phyloP scores from a whole-genome alignment of 257 asterid genomes.

The Verbascum thapsus region DNA sequence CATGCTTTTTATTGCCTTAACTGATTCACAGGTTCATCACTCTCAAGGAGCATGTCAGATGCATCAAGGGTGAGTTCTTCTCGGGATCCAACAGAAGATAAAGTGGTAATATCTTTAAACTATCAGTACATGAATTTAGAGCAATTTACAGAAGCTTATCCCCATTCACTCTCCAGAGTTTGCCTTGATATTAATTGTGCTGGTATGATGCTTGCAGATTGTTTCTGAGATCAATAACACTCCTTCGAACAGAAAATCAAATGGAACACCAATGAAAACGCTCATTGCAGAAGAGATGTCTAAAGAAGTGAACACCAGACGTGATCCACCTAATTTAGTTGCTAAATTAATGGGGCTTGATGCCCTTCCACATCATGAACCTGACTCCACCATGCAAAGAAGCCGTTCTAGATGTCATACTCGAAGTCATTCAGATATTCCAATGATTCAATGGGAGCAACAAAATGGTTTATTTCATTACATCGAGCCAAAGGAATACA shows the following conservation, averaged over 20 bases:
- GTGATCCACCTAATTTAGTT: slow-evolving; percentile 63
- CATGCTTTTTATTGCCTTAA: slow-evolving; percentile 2
- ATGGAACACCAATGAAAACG: slow-evolving; percentile 70
- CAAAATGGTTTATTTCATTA: slow-evolving; percentile 45
- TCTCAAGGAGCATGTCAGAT: slow-evolving; percentile 60
- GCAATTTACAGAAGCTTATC: slow-evolving; percentile 13
- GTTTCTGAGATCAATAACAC: slow-evolving; percentile 46
- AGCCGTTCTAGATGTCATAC: slow-evolving; percentile 46
- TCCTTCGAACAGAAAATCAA: slow-evolving; percentile 44
- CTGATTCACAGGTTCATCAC: slow-evolving; percentile 48
- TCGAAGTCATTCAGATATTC: slow-evolving; percentile 54
- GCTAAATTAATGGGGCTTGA: slow-evolving; percentile 95
- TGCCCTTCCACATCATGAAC: slow-evolving; percentile 56
- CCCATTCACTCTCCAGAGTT: slow-evolving; percentile 8
- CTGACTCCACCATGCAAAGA: slow-evolving; percentile 43
- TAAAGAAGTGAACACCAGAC: slow-evolving; percentile 46
- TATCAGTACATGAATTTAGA: slow-evolving; percentile 22
- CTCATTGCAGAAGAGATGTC: slow-evolving; percentile 87
- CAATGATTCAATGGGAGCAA: slow-evolving; percentile 48
- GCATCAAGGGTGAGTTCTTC: slow-evolving; percentile 44
- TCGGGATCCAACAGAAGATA: slow-evolving; percentile 45
- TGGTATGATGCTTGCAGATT: slow-evolving; percentile 46
- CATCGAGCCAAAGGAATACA: slow-evolving; percentile 40
- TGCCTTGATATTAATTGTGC: slow-evolving; percentile 17
- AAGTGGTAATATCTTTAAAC: slow-evolving; percentile 42